These are phyloP conservation scores for Sporothrix humicola DNA, from an alignment of 2,329 filamentous ascomycete genomes.

Conservation along the genomic window DNA sequence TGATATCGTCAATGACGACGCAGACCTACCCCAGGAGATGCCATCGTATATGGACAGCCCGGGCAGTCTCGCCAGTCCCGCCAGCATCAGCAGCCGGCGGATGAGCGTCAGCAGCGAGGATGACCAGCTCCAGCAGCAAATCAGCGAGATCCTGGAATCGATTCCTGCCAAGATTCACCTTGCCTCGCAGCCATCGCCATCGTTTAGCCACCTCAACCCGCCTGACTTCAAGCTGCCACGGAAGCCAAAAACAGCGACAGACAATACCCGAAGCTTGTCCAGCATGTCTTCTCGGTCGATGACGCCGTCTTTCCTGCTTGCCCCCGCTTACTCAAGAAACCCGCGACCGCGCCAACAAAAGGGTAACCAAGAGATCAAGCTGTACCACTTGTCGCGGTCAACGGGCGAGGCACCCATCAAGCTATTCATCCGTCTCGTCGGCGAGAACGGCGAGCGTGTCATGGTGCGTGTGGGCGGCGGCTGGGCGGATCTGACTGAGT, in stretches of 20 bases:
- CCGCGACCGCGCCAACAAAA: conserved; percentile 53
- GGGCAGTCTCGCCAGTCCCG: conserved; percentile 20
- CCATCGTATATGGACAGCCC: conserved; percentile 42
- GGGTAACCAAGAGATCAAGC: conserved; percentile 76
- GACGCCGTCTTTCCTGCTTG: conserved; percentile 72
- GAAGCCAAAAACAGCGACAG: conserved; percentile 43
- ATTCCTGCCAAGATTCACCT: conserved; percentile 82
- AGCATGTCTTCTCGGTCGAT: conserved; percentile 61
- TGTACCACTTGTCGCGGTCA: conserved; percentile 87
- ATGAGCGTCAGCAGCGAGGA: conserved; percentile 54
- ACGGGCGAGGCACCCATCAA: conserved; percentile 89
- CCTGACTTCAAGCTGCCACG: conserved; percentile 60
- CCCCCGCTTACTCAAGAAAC: conserved; percentile 62
- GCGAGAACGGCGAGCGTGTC: conserved; percentile 86
- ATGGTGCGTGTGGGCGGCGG: conserved; percentile 98
- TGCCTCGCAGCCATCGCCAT: conserved; percentile 59
- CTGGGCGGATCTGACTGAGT: conserved; percentile 97
- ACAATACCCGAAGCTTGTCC: conserved; percentile 51
- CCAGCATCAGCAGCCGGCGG: conserved; percentile 44
- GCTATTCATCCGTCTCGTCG: conserved; percentile 89
- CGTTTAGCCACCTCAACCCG: conserved; percentile 60
- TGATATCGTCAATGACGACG: conserved; percentile 47
- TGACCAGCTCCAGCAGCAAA: conserved; percentile 78
- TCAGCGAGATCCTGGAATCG: conserved; percentile 75
- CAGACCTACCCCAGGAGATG: conserved; percentile 50